Evolutionary conservation across 805 yeast genomes (phyloP).

Genomic region (Candida hungchunana): DNA sequence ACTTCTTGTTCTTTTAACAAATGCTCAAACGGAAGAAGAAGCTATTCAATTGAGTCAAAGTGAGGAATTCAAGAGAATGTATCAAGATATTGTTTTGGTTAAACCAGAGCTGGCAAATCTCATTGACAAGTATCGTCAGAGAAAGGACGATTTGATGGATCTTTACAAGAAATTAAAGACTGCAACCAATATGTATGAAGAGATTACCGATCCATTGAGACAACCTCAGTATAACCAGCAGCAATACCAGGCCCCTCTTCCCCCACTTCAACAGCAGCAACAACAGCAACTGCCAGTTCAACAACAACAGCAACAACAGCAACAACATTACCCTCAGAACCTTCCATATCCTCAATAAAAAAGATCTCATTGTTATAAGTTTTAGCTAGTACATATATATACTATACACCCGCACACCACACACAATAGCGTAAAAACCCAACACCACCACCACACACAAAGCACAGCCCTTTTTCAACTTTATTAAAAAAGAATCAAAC

Average conservation of each 20-base stretch:
- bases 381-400: no score
- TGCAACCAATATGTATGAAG: constrained; percentile 68
- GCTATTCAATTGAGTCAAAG: constrained; percentile 39
- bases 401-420: no score
- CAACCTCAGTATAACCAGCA: constrained; percentile 19
- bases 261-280: constrained; percentile 6
- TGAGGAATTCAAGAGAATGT: constrained; percentile 68
- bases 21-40: constrained; percentile 24
- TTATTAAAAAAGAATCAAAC: no score
- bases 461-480: no score
- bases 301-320: constrained; percentile 84
- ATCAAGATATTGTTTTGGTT: constrained; percentile 67
- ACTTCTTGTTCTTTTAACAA: constrained; percentile 52
- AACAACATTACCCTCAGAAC: constrained; percentile 82
- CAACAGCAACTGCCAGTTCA: constrained; percentile 30
- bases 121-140: constrained; percentile 72
- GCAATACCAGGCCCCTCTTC: constrained; percentile 2
- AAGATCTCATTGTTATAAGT: no score
- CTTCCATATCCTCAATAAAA: constrained; percentile 82
- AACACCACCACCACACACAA: no score
- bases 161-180: constrained; percentile 65
- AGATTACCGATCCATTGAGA: constrained; percentile 49
- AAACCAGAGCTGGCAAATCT: constrained; percentile 70
- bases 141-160: constrained; percentile 71
- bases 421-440: no score